These are phyloP conservation scores for Alternaria gansuensis DNA, from an alignment of 2,329 filamentous ascomycete genomes.

Conservation along the genomic window DNA sequence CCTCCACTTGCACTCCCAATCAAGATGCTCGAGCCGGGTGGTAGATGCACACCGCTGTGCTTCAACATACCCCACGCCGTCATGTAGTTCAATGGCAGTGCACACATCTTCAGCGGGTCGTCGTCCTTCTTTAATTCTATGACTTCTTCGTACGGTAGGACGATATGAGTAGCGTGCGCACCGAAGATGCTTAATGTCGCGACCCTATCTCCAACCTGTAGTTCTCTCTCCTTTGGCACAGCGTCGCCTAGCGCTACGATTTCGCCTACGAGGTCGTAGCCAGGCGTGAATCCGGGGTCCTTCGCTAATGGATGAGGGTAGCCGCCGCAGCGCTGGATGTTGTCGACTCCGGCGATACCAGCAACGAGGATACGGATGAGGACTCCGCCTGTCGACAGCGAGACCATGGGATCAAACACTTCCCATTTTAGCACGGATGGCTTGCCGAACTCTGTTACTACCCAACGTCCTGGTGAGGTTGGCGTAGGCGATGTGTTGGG, in stretches of 20 bases:
- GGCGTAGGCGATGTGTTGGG: constrained; percentile 18
- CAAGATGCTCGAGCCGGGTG: constrained; percentile 19
- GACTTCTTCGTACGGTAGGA: constrained; percentile 14
- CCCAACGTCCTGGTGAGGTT: constrained; percentile 16
- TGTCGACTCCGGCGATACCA: constrained; percentile 24
- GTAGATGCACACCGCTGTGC: constrained; percentile 17
- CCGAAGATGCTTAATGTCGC: constrained; percentile 12
- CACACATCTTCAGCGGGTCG: constrained; percentile 16
- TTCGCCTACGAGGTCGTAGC: constrained; percentile 23
- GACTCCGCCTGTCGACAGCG: constrained; percentile 14
- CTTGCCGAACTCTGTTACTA: constrained; percentile 16
- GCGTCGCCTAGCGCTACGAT: constrained; percentile 12
- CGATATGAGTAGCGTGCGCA: constrained; percentile 21
- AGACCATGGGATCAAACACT: constrained; percentile 5
- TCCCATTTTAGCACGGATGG: constrained; percentile 22
- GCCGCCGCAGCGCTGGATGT: constrained; percentile 22
- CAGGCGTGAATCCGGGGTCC: constrained; percentile 20
- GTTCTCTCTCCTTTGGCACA: constrained; percentile 1
- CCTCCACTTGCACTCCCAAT: constrained; percentile 22
- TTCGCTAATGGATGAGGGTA: constrained; percentile 11
- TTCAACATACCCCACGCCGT: constrained; percentile 24
- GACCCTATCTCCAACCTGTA: constrained; percentile 16
- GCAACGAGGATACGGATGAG: constrained; percentile 20
- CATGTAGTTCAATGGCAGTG: constrained; percentile 24
- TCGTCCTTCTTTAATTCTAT: constrained; percentile 8